These are phyloP conservation scores for Larix kaempferi DNA, from an alignment of 75 land plant species.

Conservation along the genomic window DNA sequence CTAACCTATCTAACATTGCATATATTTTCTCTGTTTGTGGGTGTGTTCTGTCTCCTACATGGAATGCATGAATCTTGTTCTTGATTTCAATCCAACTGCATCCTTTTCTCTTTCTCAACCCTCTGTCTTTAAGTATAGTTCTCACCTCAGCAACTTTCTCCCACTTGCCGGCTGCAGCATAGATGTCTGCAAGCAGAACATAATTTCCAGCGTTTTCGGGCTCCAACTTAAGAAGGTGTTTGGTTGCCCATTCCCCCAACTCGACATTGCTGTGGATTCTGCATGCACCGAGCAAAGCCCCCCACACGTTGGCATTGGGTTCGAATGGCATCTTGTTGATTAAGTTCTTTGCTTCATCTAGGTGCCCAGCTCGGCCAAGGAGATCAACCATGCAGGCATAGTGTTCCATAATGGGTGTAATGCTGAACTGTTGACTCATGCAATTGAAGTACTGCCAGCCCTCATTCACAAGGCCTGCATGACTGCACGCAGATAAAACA, in stretches of 20 bases:
- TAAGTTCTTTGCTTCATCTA: slow-evolving; percentile 25
- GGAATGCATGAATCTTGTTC: slow-evolving; percentile 25
- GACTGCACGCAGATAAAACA: slow-evolving; percentile 32
- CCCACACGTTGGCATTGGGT: slow-evolving; percentile 29
- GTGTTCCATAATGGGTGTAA: slow-evolving; percentile 27
- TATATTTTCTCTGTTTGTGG: slow-evolving; percentile 19
- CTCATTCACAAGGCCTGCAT: slow-evolving; percentile 24
- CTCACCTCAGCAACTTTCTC: slow-evolving; percentile 29
- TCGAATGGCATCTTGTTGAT: slow-evolving; percentile 33
- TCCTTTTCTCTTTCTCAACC: slow-evolving; percentile 23
- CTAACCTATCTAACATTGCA: not conserved
- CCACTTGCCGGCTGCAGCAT: slow-evolving; percentile 36
- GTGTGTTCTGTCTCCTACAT: slow-evolving; percentile 25
- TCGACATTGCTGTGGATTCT: slow-evolving; percentile 18
- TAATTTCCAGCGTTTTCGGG: slow-evolving; percentile 31
- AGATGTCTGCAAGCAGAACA: slow-evolving; percentile 31
- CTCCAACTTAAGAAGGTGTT: slow-evolving; percentile 21
- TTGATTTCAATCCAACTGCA: slow-evolving; percentile 29
- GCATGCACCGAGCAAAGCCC: slow-evolving; percentile 32
- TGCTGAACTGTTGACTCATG: slow-evolving; percentile 19
- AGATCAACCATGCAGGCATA: slow-evolving; percentile 30
- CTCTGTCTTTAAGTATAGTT: slow-evolving; percentile 12
- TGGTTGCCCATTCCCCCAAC: slow-evolving; percentile 11
- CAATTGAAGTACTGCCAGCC: slow-evolving; percentile 18
- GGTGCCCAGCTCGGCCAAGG: slow-evolving; percentile 18